Base-by-base conservation (phyloP, 2,329 filamentous ascomycete species). In the Monilinia aucupariae region DNA sequence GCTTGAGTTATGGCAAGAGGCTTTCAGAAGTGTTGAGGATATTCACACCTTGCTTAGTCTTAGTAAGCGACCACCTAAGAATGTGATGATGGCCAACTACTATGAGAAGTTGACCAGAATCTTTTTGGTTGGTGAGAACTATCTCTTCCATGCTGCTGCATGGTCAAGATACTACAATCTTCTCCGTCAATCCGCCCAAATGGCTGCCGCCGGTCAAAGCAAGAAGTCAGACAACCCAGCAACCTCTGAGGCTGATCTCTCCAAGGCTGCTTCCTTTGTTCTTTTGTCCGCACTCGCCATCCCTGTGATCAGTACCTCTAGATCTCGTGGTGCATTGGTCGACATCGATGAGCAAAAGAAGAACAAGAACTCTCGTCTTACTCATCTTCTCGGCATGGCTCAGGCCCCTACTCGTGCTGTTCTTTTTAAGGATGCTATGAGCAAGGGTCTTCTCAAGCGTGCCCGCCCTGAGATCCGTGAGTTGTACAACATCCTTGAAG, bases 61-160 rank as follows among this genome's bases (percentile, higher is more conserved):
- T 71, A 97, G 93, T 88, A 97, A 97, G 85, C 90, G 94, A 62
- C 92, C 92, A 47, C 89, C 94, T 61, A 97, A 97, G 88, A 97
- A 97, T 76, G 83, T 97, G 75, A 97, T 99, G 94, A 99, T 99
- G 94, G 94, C 94, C 79, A 99, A 97, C 82, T 99, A 99, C 84
- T 99, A 97, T 78, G 94, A 99, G 83, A 97, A 97, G 81, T 87
- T 99, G 64, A 97, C 94, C 48, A 87, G 92, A 68, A 99, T 99
- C 76, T 99, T 99, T 84, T 85, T 99, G 67, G 94, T 97, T 69
- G 96, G 93, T 77, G 94, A 97, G 80, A 99, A 99, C 82, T 97
- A 97, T 76, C 87, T 99, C 52, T 99, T 99, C 87, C 94, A 99
- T 75, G 94, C 94, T 70, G 94, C 94, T 61, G 92, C 94, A 66